Percentiles rank a stretch among this genome's conserved stretches.
phyloP scores from a whole-genome alignment of 495 filamentous ascomycete species.

The Astrothelium subdiscretum region DNA sequence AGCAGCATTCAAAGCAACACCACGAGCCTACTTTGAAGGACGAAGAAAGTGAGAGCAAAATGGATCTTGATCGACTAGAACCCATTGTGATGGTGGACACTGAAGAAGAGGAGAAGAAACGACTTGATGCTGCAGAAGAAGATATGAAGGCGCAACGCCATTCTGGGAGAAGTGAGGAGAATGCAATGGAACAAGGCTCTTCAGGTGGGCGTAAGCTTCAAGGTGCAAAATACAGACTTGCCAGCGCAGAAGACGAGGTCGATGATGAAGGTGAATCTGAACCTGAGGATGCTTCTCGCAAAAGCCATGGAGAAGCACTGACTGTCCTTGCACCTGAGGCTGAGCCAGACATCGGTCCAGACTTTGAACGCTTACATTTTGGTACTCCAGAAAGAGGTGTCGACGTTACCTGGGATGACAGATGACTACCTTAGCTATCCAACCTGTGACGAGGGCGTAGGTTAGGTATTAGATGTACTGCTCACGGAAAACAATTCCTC shows the following conservation, averaged over 20 bases:
- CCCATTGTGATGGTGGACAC: neutral
- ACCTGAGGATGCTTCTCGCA: too few species aligned
- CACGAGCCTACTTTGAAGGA: neutral
- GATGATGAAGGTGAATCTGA: neutral
- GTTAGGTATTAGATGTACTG: too few species aligned
- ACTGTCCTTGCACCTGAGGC: neutral
- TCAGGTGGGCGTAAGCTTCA: too few species aligned
- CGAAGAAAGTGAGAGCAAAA: neutral
- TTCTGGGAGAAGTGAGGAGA: neutral
- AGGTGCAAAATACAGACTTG: too few species aligned
- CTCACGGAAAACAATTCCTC: too few species aligned
- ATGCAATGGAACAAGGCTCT: neutral
- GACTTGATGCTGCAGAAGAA: neutral
- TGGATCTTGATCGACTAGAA: neutral
- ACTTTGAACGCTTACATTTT: neutral
- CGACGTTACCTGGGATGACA: neutral
- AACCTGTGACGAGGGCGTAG: too few species aligned
- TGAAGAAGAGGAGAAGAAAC: neutral
- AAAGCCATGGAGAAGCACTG: too few species aligned
- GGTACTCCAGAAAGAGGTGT: neutral
- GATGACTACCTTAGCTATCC: too few species aligned
- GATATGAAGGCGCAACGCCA: neutral
- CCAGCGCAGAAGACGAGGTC: neutral
- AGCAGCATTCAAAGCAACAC: neutral
- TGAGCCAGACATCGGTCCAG: neutral